Conservation (phyloP, 148 eudicot species). For the Rhododendron vialii region DNA sequence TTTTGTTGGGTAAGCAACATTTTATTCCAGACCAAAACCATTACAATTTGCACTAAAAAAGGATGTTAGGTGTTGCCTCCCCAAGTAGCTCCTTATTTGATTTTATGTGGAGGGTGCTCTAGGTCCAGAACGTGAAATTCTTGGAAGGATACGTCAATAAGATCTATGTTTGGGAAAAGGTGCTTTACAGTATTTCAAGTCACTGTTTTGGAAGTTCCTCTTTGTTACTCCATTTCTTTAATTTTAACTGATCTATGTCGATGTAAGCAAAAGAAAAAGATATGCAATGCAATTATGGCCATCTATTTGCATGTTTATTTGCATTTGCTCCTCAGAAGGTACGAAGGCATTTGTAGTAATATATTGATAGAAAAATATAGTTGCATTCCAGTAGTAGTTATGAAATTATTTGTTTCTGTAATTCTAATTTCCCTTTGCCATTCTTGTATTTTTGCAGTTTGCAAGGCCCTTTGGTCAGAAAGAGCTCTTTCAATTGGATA, state of each 20-base stretch:
- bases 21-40: neutral
- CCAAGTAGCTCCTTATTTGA: neutral
- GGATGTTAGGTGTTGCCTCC: neutral
- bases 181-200: neutral
- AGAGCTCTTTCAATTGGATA: conserved; percentile 42
- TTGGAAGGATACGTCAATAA: neutral
- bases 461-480: conserved; percentile 66
- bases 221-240: neutral
- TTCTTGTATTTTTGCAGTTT: conserved; percentile 37
- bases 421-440: neutral
- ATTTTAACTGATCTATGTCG: neutral
- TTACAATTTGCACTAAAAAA: neutral
- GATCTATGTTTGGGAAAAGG: neutral
- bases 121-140: neutral
- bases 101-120: neutral
- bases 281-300: neutral
- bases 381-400: neutral
- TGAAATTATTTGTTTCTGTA: neutral
- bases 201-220: neutral
- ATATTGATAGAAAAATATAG: neutral
- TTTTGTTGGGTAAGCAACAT: neutral
- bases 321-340: neutral
- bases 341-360: neutral
- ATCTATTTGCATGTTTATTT: neutral
- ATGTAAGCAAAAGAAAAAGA: neutral